Base-by-base conservation (phyloP, 176 grass and related monocot genomes). In the Cenchrus americanus region DNA sequence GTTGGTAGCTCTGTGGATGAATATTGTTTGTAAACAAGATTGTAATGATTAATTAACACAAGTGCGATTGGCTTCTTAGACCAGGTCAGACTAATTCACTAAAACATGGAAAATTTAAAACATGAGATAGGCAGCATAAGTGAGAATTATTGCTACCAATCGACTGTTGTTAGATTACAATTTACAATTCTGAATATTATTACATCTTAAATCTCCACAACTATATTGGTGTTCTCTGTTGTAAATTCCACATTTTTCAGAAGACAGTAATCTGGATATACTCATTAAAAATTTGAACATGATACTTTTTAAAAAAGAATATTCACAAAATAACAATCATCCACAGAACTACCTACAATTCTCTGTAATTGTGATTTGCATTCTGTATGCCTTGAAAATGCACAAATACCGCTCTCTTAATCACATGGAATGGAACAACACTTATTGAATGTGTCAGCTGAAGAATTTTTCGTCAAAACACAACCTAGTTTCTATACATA, bases 241-340 rank as follows among this genome's bases (percentile, higher is more conserved):
- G 24, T 21, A 40, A 73, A 62, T 22, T 73, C 23, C 41, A 37
- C 66, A 46, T 44, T 69, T 26, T 54, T 41, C 24, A 40, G n/a
- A 47, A 27, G 75, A 46, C 22, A n/a, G 12, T 50, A 66, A 81
- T 58, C 19, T 19, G 69, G 2, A 69, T 44, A 69, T 42, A 24
- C 22, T 48, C 41, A 63, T 80, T 53, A 73, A 76, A 27, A 66
- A 7, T 27, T 42, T 15, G 13, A 76, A 66, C 42, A 57, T 46
- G 22, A 12, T 44, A 66, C 30, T 43, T 41, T 26, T 44, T 67
- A 22, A 19, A 76, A 66, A 67, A 67, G 1, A 76, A 13, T 26
- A 73, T 62, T 62, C 44, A 51, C 26, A 83, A 83, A 34, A 34
- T 43, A 1, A 73, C 46, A 73, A 73, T 64, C 40, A 40, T 83